Base-by-base conservation (phyloP, 176 grass and related monocot species). In the Avena eriantha region DNA sequence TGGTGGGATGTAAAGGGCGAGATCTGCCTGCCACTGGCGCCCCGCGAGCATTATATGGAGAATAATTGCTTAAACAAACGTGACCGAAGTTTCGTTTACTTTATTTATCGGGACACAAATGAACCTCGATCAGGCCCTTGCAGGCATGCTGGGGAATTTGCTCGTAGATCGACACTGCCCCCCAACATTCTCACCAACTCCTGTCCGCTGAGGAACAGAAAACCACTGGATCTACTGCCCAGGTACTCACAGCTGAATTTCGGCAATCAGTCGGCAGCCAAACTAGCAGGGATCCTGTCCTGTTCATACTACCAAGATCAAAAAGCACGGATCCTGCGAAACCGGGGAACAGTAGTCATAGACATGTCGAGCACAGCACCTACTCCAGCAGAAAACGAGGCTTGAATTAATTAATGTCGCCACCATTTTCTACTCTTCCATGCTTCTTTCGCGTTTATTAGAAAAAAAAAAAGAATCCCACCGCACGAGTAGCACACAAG, bases 281-380 rank as follows among this genome's bases (percentile, higher is more conserved):
- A 73, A 50, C 59, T 63, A 36, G 29, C 29, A 29, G 1, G 29
- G 29, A 29, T 29, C 29, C 29, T 29, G 29, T 29, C 29, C 29
- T 36, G 35, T 36, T 36, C 35, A 36, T 36, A 59, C 29, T 49
- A 49, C 39, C 15, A 70, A 41, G 33, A 65, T 48, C 6, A 26
- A 80, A 34, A 11, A 18, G 34, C 79, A 82, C 46, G 53, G 33
- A 26, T n/a, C 80, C 80, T 79, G 41, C 35, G 10, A 66, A 79
- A 34, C 66, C 84, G 46, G 77, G 88, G 86, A 73, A n/a, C 66
- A 79, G 65, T 39, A 39, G 29, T 21, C 19, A 16, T 6, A 34
- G 15, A 80, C 85, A 90, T 87, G 80, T 84, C 85, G 85, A 73
- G 80, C 84, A 80, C 84, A 65, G 68, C 89, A 59, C 29, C 29